Conservation (phyloP, 2,329 filamentous ascomycete species). For the Fusarium fracticaudum region DNA sequence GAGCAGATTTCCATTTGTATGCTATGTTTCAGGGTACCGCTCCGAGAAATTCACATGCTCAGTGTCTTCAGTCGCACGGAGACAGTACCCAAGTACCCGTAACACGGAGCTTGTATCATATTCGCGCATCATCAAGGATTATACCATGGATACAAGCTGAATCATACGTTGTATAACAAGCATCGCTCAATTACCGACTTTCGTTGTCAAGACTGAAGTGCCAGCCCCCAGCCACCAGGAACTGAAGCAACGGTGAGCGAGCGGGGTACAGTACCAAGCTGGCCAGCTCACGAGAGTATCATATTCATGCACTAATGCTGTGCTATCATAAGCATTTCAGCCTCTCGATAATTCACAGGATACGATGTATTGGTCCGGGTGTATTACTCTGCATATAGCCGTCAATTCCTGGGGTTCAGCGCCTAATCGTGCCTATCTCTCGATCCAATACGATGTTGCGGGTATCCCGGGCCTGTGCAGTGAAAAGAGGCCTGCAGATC, state of each 20-base stretch:
- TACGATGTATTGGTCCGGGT: conserved; percentile 4
- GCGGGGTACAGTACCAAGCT: not conserved
- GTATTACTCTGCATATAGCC: conserved; percentile 1
- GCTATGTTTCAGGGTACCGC: not conserved
- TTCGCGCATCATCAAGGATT: conserved; percentile 2
- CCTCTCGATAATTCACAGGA: not conserved
- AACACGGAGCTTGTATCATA: not conserved
- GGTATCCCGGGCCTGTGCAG: not conserved
- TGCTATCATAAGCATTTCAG: not conserved
- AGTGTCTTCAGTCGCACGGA: not conserved
- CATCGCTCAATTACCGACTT: not conserved
- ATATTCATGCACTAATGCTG: conserved; percentile 1
- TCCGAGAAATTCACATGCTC: not conserved
- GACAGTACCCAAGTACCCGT: not conserved
- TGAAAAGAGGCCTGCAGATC: not conserved
- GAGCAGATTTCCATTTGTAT: not conserved
- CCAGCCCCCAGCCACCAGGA: conserved; percentile 1
- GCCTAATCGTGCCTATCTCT: conserved; percentile 5
- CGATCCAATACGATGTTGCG: not conserved
- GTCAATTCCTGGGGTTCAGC: not conserved
- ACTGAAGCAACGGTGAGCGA: conserved; percentile 6
- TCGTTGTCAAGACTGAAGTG: conserved; percentile 3
- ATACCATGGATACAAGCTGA: not conserved
- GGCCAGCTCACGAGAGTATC: not conserved
- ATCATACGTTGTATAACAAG: not conserved